phyloP scores from a whole-genome alignment of 495 filamentous ascomycete genomes.

The Amniculicola lignicola region DNA sequence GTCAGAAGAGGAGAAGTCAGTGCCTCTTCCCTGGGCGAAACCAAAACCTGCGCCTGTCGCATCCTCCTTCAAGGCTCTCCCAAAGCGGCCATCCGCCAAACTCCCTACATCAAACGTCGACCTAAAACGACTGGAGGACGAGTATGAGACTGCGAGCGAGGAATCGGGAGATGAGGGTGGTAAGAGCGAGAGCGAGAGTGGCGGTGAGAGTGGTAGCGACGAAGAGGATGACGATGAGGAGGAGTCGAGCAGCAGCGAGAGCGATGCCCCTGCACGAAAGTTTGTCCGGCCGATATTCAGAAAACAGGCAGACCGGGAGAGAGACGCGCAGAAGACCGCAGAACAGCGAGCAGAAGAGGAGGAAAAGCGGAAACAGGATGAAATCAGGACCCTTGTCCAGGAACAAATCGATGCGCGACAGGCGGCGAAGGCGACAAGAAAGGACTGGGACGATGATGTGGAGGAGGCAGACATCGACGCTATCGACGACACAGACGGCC shows the following conservation, averaged over 20 bases:
- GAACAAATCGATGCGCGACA: slow-evolving; percentile 80
- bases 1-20: slow-evolving; percentile 55
- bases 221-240: slow-evolving; percentile 62
- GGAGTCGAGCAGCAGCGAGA: slow-evolving; percentile 59
- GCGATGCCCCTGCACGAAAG: slow-evolving; percentile 50
- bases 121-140: slow-evolving; percentile 38
- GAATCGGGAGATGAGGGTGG: slow-evolving; percentile 22
- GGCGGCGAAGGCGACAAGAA: slow-evolving; percentile 68
- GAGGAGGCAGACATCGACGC: slow-evolving; percentile 59
- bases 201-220: slow-evolving; percentile 43
- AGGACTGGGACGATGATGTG: slow-evolving; percentile 74
- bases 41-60: slow-evolving; percentile 56
- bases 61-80: slow-evolving; percentile 54
- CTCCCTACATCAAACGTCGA: slow-evolving; percentile 44
- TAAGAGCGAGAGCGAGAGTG: slow-evolving; percentile 43
- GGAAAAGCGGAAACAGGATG: slow-evolving; percentile 33
- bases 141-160: slow-evolving; percentile 38
- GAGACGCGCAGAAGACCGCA: slow-evolving; percentile 18
- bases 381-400: slow-evolving; percentile 75
- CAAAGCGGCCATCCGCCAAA: slow-evolving; percentile 40
- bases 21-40: slow-evolving; percentile 41
- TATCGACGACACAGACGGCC: slow-evolving; percentile 79
- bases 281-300: slow-evolving; percentile 90
- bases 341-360: slow-evolving; percentile 31
- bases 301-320: slow-evolving; percentile 63